Base-by-base conservation (phyloP, 768 basidiomycete species). In the Tephrocybe sp. region DNA sequence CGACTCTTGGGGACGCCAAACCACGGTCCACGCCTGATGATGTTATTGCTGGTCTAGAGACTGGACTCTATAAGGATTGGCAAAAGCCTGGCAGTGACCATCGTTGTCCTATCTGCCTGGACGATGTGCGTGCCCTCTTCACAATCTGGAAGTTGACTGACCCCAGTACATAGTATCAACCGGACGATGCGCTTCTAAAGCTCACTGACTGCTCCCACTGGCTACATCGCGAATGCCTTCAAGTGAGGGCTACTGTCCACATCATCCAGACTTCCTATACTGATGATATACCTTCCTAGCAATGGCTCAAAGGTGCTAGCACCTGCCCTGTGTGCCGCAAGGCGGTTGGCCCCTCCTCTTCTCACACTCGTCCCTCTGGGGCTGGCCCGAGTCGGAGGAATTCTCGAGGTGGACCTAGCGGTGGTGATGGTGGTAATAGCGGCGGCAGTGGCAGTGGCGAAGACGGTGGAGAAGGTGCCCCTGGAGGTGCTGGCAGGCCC, bases 311-410 rank as follows among this genome's bases (percentile, higher is more conserved):
- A 56, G 76, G 79, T 3, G 88, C 89, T 4, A 82, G 74, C 45
- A 90, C 88, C 0, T 93, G 90, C 56, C 90, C 90, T 12, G 86
- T 92, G 1, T 93, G 90, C 65, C 85, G 90, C 36, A 80, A 83
- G 58, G 69, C 76, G 23, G 85, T 90, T 32, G 42, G 39, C 14
- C 45, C 34, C 30, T 41, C 43, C 11, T 26, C 40, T 25, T 25
- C 45, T 5, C 24, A 26, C 9, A 17, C 26, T 9, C 42, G 17
- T 14, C 38, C 36, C 17, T 46, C 45, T 25, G 56, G 55, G 23
- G 39, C 56, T 45, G 51, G 58, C 5, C 49, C 58, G 23, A 36
- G 34, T 36, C 56, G 53, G 38, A 50, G 47, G 37, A 51, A 43
- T 21, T 26, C 58, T 5, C 50, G 51, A 28, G 54, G 39, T 11